Percentiles rank a stretch among this genome's conserved stretches.
Evolutionary conservation across 2,329 filamentous ascomycete genomes (phyloP).

Genomic region (Fusarium sp.): DNA sequence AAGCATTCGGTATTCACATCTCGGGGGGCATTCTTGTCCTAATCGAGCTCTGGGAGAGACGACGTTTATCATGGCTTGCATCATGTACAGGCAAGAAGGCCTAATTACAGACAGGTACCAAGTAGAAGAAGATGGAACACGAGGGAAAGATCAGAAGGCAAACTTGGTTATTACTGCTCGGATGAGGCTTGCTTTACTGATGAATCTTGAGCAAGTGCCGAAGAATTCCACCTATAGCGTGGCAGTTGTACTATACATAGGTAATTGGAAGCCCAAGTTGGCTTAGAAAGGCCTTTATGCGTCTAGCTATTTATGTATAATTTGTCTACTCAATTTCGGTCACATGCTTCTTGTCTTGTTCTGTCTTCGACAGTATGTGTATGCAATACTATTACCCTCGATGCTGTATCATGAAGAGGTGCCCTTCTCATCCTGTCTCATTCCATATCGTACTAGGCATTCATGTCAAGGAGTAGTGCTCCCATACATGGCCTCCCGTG

Average conservation of each 20-base stretch:
- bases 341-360: no score
- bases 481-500: conserved; percentile 6
- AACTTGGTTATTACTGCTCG: conserved; percentile 20
- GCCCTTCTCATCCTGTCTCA: not conserved
- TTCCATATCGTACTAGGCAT: not conserved
- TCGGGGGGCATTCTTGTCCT: not conserved
- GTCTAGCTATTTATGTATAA: conserved; percentile 19
- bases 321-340: not conserved
- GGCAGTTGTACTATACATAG: conserved; percentile 38
- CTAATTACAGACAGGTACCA: conserved; percentile 4
- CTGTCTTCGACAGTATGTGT: not conserved
- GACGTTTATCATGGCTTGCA: not conserved
- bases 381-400: not conserved
- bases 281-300: conserved; percentile 5
- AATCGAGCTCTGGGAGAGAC: not conserved
- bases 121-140: conserved; percentile 21
- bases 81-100: conserved; percentile 1
- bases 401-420: not conserved
- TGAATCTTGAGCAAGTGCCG: conserved; percentile 5
- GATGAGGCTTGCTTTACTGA: conserved; percentile 14
- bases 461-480: conserved; percentile 17
- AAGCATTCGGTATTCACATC: not conserved
- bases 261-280: conserved; percentile 11
- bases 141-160: not conserved
- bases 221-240: conserved; percentile 3